Percentiles rank a stretch among this genome's conserved stretches.
Evolutionary conservation across 2,329 filamentous ascomycete species (phyloP).

Genomic region (Cryphonectria japonica): DNA sequence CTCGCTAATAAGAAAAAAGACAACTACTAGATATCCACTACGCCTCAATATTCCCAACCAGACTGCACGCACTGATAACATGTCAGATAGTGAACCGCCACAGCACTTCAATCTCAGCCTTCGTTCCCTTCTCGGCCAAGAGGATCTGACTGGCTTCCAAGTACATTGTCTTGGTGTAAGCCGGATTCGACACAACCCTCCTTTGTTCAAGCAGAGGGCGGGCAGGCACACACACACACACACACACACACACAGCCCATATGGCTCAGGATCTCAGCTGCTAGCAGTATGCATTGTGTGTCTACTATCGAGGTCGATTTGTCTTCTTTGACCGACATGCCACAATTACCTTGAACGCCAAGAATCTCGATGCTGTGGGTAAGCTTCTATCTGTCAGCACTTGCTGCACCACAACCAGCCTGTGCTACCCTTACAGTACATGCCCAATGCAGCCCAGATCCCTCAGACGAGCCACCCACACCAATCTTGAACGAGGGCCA

Average conservation of each 20-base stretch:
- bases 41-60: neutral
- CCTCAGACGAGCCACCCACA: neutral
- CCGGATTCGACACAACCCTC: neutral
- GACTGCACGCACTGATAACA: neutral
- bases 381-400: neutral
- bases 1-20: neutral
- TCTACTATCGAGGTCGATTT: neutral
- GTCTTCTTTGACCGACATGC: neutral
- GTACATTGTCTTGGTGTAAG: neutral
- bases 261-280: neutral
- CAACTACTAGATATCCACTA: neutral
- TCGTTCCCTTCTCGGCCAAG: neutral
- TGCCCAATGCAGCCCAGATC: slow-evolving; percentile 10
- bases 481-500: neutral
- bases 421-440: neutral
- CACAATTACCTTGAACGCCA: neutral
- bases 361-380: slow-evolving; percentile 5
- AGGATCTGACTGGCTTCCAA: neutral
- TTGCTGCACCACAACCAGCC: slow-evolving; percentile 1
- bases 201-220: neutral
- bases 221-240: neutral
- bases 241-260: neutral
- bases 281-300: neutral
- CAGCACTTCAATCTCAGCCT: neutral
- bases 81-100: neutral